These are phyloP conservation scores for Tetrahymena elliotti DNA, from an alignment of 73 alveolate genomes.

Conservation along the genomic window DNA sequence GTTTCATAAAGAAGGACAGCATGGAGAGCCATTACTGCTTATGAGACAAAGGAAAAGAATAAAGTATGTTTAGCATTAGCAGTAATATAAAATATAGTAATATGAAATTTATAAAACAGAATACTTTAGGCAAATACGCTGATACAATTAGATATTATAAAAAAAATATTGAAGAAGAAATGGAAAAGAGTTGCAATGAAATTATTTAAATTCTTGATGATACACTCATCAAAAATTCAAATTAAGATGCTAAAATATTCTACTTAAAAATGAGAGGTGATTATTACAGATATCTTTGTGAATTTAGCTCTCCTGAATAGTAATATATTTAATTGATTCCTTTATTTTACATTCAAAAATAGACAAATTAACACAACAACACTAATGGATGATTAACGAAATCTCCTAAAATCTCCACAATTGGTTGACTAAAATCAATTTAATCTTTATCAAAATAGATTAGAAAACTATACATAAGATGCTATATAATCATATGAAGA, in stretches of 20 bases:
- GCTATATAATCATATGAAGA: neutral
- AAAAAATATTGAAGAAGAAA: slow-evolving; percentile 54
- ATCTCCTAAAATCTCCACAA: neutral
- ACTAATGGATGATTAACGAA: neutral
- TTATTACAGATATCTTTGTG: slow-evolving; percentile 61
- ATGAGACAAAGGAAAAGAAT: slow-evolving; percentile 66
- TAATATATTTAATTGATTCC: slow-evolving; percentile 28
- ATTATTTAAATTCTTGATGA: slow-evolving; percentile 37
- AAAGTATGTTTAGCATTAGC: neutral
- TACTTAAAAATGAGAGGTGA: slow-evolving; percentile 73
- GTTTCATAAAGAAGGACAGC: slow-evolving; percentile 65
- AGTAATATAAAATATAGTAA: neutral
- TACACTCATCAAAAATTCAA: slow-evolving; percentile 20
- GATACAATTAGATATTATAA: slow-evolving; percentile 51
- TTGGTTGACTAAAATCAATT: too few relatives aligned
- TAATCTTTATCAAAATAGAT: neutral
- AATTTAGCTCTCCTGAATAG: slow-evolving; percentile 30
- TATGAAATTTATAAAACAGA: neutral
- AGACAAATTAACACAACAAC: slow-evolving; percentile 49
- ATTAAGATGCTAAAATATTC: slow-evolving; percentile 52
- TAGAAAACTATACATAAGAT: slow-evolving; percentile 37
- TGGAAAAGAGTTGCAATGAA: slow-evolving; percentile 52
- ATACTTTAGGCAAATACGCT: slow-evolving; percentile 26
- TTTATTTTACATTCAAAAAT: slow-evolving; percentile 32
- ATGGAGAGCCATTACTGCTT: slow-evolving; percentile 65